A percentile compares a stretch with the other conserved stretches of the same genome.
Evolutionary conservation across 1,139 yeast species (phyloP).

Genomic region (Hyphopichia wangnamkhiaoensis): DNA sequence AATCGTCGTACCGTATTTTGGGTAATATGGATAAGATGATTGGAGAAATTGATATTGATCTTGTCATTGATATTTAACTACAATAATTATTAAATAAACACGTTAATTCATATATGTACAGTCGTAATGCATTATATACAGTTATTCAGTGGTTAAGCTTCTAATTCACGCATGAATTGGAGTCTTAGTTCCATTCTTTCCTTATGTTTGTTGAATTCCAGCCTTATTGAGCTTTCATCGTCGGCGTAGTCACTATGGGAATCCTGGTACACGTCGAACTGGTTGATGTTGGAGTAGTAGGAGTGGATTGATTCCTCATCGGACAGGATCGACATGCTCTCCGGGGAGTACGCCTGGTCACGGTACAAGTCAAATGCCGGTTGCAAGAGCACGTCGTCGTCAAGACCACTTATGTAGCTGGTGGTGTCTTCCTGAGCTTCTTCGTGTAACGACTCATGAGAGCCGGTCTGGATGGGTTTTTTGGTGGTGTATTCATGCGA

Average conservation of each 20-base stretch:
- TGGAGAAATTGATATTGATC: constrained; percentile 33
- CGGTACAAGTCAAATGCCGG: constrained; percentile 11
- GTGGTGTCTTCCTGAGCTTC: no score
- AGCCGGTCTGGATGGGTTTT: no score
- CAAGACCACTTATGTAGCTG: constrained; percentile 10
- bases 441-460: no score
- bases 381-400: constrained; percentile 12
- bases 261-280: constrained; percentile 13
- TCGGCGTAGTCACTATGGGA: constrained; percentile 10
- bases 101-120: no score
- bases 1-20: constrained; percentile 43
- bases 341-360: no score
- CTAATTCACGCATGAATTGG: constrained; percentile 39
- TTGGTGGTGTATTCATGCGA: constrained; percentile 8
- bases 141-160: not conserved
- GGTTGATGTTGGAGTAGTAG: constrained; percentile 13
- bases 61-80: constrained; percentile 20
- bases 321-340: constrained; percentile 9
- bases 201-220: constrained; percentile 28
- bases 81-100: not conserved
- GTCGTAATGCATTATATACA: not conserved
- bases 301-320: constrained; percentile 18
- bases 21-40: constrained; percentile 48
- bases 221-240: not conserved
- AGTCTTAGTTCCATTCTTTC: constrained; percentile 42